A percentile compares a stretch with the other conserved stretches of the same genome.
Evolutionary conservation across 1,139 yeast species (phyloP).

Genomic region (Debaryomyces singareniensis): DNA sequence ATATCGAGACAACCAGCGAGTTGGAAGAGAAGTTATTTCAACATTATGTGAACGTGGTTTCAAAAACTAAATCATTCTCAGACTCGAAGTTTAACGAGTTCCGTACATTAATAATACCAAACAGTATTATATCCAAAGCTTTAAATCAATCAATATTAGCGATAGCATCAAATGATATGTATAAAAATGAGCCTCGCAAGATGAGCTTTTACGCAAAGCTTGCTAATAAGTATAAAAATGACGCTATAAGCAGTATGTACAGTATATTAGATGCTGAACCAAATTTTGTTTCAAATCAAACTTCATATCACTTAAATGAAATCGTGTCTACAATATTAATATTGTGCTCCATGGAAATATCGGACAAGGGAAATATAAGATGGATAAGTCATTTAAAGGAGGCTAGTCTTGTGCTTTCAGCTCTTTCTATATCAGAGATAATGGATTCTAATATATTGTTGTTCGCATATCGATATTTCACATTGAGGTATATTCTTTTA

Average conservation of each 20-base stretch:
- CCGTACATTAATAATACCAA: too few relatives aligned
- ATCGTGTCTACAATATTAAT: constrained; percentile 28
- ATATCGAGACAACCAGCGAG: too few relatives aligned
- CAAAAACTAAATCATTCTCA: too few relatives aligned
- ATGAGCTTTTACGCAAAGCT: not conserved
- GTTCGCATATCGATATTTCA: too few relatives aligned
- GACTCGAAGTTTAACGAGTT: too few relatives aligned
- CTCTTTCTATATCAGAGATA: not conserved
- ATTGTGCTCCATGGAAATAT: constrained; percentile 26
- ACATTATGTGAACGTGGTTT: too few relatives aligned
- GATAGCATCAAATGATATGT: not conserved
- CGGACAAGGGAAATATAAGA: not conserved
- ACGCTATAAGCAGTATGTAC: too few relatives aligned
- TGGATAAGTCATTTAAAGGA: not conserved
- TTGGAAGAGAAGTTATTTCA: too few relatives aligned
- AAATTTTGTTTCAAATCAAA: too few relatives aligned
- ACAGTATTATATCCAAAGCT: not conserved
- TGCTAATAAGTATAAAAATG: not conserved
- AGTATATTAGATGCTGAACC: too few relatives aligned
- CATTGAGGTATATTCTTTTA: not conserved
- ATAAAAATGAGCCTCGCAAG: not conserved
- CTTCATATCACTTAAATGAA: constrained; percentile 33
- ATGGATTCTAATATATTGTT: too few relatives aligned
- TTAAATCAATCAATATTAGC: not conserved
- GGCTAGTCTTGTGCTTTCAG: not conserved